phyloP scores from a whole-genome alignment of 2,329 filamentous ascomycete species.

The Capronia americana region DNA sequence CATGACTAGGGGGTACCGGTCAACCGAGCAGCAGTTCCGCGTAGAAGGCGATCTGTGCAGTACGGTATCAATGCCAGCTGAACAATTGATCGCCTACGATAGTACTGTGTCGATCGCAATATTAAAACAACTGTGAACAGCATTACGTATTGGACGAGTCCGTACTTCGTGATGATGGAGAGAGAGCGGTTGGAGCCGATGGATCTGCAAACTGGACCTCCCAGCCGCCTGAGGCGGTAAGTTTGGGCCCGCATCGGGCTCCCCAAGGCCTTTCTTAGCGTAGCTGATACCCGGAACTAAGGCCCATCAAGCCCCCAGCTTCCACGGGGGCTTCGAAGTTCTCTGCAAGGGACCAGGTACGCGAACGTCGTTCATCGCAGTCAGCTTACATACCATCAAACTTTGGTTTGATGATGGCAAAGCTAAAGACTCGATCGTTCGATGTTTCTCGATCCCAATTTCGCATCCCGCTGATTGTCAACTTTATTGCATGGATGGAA shows the following conservation, averaged over 20 bases:
- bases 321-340: neutral
- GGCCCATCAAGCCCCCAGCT: neutral
- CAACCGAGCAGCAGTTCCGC: neutral
- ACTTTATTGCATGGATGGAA: too few relatives aligned
- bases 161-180: neutral
- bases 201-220: neutral
- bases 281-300: neutral
- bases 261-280: neutral
- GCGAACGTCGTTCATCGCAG: slow-evolving; percentile 1
- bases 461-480: neutral
- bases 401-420: neutral
- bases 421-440: neutral
- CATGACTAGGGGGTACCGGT: neutral
- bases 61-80: neutral
- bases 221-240: neutral
- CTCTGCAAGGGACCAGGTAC: slow-evolving; percentile 15
- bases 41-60: neutral
- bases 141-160: neutral
- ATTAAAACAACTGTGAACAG: neutral
- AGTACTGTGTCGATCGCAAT: neutral
- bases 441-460: neutral
- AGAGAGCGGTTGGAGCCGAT: neutral
- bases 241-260: neutral
- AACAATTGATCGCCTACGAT: neutral
- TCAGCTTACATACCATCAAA: slow-evolving; percentile 1